Evolutionary conservation across 2,329 filamentous ascomycete species (phyloP), one percentile per base, ranked within the genome.

Genomic region (Colletotrichum spaethianum): DNA sequence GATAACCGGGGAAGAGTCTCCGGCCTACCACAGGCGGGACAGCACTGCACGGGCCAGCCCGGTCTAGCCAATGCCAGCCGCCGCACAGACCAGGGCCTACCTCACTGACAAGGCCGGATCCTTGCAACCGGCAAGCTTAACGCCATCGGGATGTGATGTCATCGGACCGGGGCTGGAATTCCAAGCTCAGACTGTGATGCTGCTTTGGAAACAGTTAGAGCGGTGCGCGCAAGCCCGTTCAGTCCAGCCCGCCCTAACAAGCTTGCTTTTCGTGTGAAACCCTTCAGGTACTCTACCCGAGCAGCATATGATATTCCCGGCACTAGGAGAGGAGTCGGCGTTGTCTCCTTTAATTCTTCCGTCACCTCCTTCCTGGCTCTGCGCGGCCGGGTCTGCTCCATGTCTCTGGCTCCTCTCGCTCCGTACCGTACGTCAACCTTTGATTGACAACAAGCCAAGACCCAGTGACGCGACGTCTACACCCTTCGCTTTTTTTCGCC

Each of bases 201-300:
- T 69, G 65, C 70, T 64, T 70, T 46, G 46, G 65, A 33, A 71
- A 62, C 63, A 67, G 18, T 33, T 31, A 44, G 38, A 42, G 63
- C 50, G 42, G 46, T 40, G 55, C 55, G 56, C 46, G 52, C 42
- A 28, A 61, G 42, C n/a, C 57, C 20, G 36, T 59, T 36, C 23
- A 59, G 57, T 40, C 59, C 59, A 28, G 53, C 28, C 55, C 44
- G 40, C 36, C 40, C 67, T 50, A 65, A 44, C 44, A 64, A 64
- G 66, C 66, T 70, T 72, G 65, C 60, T 72, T 72, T 63, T 64
- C 36, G 68, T 31, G 60, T 72, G 70, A 70, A 72, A 72, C 70
- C 38, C 33, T 36, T 38, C 33, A 26, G 44, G 42, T 16, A 33
- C 28, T 38, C 53, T 44, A 20, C 44, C 52, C 40, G 33, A 57